Evolutionary conservation across 148 eudicot genomes (phyloP), one percentile per base, ranked within the genome.

Genomic region (Dianthus caryophyllus): DNA sequence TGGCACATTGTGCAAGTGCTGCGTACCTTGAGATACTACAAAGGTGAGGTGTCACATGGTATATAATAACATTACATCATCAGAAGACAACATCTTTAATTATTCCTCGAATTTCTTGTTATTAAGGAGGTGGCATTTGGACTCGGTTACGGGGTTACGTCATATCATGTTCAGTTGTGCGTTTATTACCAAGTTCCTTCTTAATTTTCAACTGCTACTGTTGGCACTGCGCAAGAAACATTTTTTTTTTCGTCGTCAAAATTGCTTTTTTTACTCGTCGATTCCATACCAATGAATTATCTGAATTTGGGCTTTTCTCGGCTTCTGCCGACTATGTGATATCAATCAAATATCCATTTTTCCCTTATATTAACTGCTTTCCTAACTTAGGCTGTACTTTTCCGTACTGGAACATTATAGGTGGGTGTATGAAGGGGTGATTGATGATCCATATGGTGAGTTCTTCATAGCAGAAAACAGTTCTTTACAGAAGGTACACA

Each of bases 361-460:
- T 44, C 18, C 33, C 49, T 4, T 4, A 4, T 33, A 3, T 2
- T 8, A 33, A 33, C 8, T 33, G 5, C 39, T 54, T 15, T 69
- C 65, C 52, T 47, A 18, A 21, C 46, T 60, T 29, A 44, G 26
- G 16, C 64, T n/a, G 69, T 30, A 39, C 20, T 27, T 47, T 47
- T 43, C 29, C 29, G 51, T 43, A 60, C 31, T 43, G 39, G 15
- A 6, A 43, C 18, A 36, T 65, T 46, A 56, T 77, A 94, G 98
- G 90, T 94, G 98, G 98, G 80, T 94, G 55, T 90, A 90, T 79
- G 98, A 94, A 85, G 98, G 98, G 61, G 96, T 94, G 66, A 90
- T 94, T 82, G 96, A 94, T 77, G 98, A 94, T 77, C 97, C 98
- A 54, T 88, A 94, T 58, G 86, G 84, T 6, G 98, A 94, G 78